phyloP scores from a whole-genome alignment of 495 filamentous ascomycete genomes.

The Letharia columbiana region DNA sequence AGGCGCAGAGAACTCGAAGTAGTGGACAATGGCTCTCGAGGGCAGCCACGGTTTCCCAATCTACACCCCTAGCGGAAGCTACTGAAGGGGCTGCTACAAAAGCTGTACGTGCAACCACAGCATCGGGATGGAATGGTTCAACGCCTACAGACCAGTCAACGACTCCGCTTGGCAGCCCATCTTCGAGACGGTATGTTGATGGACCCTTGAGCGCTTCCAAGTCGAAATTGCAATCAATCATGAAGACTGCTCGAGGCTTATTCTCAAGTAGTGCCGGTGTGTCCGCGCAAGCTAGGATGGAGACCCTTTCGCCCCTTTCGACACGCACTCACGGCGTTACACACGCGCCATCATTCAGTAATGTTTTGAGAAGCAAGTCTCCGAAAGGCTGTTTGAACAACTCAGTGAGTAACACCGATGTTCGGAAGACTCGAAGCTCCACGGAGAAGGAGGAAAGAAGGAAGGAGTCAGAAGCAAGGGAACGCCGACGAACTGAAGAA shows the following conservation, averaged over 20 bases:
- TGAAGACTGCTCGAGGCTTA: conserved; percentile 75
- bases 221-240: conserved; percentile 74
- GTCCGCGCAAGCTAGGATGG: conserved; percentile 66
- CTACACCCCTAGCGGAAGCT: conserved; percentile 9
- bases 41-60: not conserved
- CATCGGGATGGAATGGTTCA: not conserved
- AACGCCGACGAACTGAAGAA: conserved; percentile 45
- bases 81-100: not conserved
- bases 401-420: conserved; percentile 29
- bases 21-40: not conserved
- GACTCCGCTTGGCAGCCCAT: conserved; percentile 63
- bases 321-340: conserved; percentile 6
- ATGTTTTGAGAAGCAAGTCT: conserved; percentile 7
- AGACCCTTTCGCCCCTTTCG: conserved; percentile 36
- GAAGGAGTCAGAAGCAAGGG: conserved; percentile 54
- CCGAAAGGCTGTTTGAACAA: not conserved
- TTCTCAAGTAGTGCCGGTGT: conserved; percentile 72
- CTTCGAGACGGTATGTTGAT: conserved; percentile 52
- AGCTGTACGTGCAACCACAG: not conserved
- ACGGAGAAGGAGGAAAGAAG: conserved; percentile 61
- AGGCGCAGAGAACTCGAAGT: not conserved
- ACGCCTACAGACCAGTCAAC: conserved; percentile 35
- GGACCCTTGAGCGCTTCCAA: conserved; percentile 83
- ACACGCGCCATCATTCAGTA: conserved; percentile 3
- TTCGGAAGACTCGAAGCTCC: conserved; percentile 61